A percentile compares a stretch with the other conserved stretches of the same genome.
These are phyloP conservation scores for Bathelium albidoporum DNA, from an alignment of 495 filamentous ascomycete genomes.

Conservation along the genomic window DNA sequence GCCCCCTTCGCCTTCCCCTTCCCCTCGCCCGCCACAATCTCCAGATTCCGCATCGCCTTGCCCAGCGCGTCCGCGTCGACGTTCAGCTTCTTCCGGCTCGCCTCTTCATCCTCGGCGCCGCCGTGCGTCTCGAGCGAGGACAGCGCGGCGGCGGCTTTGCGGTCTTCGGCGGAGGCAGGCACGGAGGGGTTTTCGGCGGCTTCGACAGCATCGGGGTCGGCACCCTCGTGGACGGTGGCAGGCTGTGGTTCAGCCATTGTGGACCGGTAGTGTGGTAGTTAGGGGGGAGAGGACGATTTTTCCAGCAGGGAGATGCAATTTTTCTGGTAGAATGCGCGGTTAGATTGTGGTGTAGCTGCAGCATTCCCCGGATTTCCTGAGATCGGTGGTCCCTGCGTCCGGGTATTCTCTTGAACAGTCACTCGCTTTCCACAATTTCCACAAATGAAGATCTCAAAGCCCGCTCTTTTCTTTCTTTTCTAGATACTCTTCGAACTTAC, in stretches of 20 bases:
- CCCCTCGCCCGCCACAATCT: slow-evolving; percentile 21
- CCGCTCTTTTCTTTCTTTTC: too few species aligned
- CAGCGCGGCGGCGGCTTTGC: slow-evolving; percentile 81
- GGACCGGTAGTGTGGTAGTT: too few species aligned
- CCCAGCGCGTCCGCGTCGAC: slow-evolving; percentile 74
- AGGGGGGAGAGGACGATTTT: too few species aligned
- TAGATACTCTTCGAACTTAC: too few species aligned
- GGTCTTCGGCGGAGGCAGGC: slow-evolving; percentile 69
- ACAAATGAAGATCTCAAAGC: too few species aligned
- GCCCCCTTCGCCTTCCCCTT: slow-evolving; percentile 23
- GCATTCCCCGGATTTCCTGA: too few species aligned
- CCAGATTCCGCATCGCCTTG: slow-evolving; percentile 63
- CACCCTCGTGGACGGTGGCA: slow-evolving; percentile 44
- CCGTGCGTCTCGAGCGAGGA: slow-evolving; percentile 55
- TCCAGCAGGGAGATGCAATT: too few species aligned
- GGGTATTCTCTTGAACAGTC: too few species aligned
- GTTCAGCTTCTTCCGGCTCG: slow-evolving; percentile 38
- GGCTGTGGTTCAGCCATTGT: slow-evolving; percentile 56
- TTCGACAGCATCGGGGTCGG: slow-evolving; percentile 45
- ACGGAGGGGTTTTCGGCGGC: slow-evolving; percentile 24
- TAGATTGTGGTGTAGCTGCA: too few species aligned
- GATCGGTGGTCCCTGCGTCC: too few species aligned
- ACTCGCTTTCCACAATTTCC: too few species aligned
- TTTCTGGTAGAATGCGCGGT: too few species aligned
- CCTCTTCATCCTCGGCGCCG: slow-evolving; percentile 45